phyloP scores from a whole-genome alignment of 2,329 filamentous ascomycete species.

The Camillea tinctor region DNA sequence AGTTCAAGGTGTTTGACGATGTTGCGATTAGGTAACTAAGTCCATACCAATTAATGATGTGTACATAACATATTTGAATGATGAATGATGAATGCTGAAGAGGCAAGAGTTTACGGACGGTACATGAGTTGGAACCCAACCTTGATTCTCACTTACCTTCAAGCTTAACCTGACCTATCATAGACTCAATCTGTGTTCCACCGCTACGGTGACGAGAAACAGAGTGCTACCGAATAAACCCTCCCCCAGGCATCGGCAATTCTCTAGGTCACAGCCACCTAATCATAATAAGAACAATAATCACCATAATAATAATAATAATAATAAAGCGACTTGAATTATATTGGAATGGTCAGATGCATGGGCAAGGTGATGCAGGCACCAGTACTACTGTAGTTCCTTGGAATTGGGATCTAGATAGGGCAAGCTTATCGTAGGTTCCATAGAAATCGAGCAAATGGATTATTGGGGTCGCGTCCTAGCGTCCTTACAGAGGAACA shows the following conservation, averaged over 20 bases:
- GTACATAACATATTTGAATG: too few relatives aligned
- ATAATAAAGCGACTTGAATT: neutral
- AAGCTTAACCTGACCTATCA: neutral
- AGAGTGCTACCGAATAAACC: neutral
- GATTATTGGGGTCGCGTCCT: neutral
- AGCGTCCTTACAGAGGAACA: neutral
- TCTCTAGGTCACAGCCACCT: neutral
- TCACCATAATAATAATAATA: too few relatives aligned
- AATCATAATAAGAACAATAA: too few relatives aligned
- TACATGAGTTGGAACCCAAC: too few relatives aligned
- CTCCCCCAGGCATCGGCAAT: neutral
- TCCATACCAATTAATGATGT: too few relatives aligned
- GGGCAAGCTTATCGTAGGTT: neutral
- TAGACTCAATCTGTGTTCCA: neutral
- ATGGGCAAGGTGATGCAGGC: neutral
- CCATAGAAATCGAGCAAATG: neutral
- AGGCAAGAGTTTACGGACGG: neutral
- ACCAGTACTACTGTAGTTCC: neutral
- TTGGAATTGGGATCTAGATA: neutral
- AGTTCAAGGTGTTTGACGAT: neutral
- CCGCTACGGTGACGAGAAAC: neutral
- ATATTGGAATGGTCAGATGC: neutral
- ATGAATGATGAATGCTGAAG: neutral
- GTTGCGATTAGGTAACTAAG: too few relatives aligned
- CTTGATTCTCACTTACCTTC: neutral